phyloP scores from a whole-genome alignment of 1,139 yeast species.

The Geotrichum siamense region DNA sequence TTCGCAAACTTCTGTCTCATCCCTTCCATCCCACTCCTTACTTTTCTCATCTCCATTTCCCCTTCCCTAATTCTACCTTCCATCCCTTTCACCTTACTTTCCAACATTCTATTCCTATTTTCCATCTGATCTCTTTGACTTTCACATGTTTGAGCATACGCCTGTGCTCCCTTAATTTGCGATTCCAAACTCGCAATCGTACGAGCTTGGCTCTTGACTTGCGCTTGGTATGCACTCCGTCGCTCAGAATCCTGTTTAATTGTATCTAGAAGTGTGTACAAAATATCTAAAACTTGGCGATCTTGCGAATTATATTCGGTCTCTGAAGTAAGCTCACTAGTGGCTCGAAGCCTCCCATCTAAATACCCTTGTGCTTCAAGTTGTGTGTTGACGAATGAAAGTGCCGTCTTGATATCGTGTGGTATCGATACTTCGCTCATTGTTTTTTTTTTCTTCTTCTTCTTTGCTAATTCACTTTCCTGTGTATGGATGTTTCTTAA shows the following conservation, averaged over 20 bases:
- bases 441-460: too few species aligned
- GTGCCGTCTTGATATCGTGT: constrained; percentile 26
- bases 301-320: constrained; percentile 15
- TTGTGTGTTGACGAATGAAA: constrained; percentile 26
- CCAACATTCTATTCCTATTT: not conserved
- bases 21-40: constrained; percentile 19
- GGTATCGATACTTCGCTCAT: constrained; percentile 12
- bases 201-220: constrained; percentile 18
- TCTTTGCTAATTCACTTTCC: too few species aligned
- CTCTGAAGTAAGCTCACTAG: not conserved
- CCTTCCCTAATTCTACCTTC: constrained; percentile 17
- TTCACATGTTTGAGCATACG: constrained; percentile 19
- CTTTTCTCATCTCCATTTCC: constrained; percentile 14
- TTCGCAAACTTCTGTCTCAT: constrained; percentile 24
- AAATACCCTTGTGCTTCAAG: constrained; percentile 28
- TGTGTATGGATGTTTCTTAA: too few species aligned
- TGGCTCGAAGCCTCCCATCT: not conserved
- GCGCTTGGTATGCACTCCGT: not conserved
- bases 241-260: constrained; percentile 23
- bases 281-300: constrained; percentile 26
- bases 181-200: constrained; percentile 10
- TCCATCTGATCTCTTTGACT: constrained; percentile 13
- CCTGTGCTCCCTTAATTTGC: constrained; percentile 16
- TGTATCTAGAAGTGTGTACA: constrained; percentile 27
- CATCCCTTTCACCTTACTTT: not conserved